Conservation (phyloP, 2,329 filamentous ascomycete species). For the Diaporthe sp. region DNA sequence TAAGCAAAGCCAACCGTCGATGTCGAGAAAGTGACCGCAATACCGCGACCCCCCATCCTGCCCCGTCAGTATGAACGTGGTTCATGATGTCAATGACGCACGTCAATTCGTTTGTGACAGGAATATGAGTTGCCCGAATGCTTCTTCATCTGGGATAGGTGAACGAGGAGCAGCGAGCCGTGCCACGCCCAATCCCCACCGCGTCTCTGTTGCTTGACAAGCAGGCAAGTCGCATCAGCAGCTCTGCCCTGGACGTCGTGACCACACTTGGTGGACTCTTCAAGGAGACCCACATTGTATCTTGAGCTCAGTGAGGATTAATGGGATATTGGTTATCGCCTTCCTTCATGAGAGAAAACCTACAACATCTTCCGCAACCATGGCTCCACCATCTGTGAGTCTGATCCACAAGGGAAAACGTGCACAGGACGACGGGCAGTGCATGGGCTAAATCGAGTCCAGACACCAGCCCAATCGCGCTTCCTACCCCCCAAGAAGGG, state of each 20-base stretch:
- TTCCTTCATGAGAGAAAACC: neutral
- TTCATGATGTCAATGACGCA: neutral
- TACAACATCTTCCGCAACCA: neutral
- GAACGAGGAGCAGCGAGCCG: neutral
- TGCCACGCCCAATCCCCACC: neutral
- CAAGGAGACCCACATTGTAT: neutral
- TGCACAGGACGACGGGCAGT: neutral
- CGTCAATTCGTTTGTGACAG: too few species aligned
- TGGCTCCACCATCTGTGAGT: constrained; percentile 33
- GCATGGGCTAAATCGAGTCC: neutral
- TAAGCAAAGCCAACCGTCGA: neutral
- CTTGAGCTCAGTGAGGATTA: neutral
- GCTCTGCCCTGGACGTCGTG: neutral
- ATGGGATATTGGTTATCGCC: neutral
- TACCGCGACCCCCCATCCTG: neutral
- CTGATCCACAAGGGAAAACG: neutral
- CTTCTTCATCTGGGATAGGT: neutral
- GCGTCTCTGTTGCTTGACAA: neutral
- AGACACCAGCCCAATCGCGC: constrained; percentile 43
- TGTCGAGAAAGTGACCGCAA: neutral
- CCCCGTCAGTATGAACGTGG: neutral
- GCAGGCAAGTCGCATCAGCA: neutral
- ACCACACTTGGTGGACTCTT: neutral
- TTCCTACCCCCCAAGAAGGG: constrained; percentile 40
- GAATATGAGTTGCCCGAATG: neutral